phyloP scores from a whole-genome alignment of 331 rosid species.

The Malus hybrid region DNA sequence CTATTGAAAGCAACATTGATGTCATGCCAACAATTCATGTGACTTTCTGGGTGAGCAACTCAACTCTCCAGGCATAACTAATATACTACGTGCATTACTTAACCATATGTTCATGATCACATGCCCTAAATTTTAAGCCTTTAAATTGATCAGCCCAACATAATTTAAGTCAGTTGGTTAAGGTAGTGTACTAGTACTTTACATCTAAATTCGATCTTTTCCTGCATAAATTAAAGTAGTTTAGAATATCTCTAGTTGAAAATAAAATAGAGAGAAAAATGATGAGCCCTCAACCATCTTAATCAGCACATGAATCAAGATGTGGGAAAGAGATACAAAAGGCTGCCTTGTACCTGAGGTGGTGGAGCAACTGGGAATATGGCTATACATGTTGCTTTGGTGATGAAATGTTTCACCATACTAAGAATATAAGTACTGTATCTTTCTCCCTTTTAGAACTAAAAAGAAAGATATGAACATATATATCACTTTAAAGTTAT shows the following conservation, averaged over 20 bases:
- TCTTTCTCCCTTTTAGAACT: conserved; percentile 16
- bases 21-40: conserved; percentile 5
- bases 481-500: conserved; percentile 19
- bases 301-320: neutral
- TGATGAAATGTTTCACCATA: conserved; percentile 23
- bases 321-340: neutral
- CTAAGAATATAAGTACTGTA: neutral
- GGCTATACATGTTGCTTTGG: neutral
- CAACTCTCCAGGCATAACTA: neutral
- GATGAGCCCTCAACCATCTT: neutral
- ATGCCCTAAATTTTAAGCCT: neutral
- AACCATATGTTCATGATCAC: neutral
- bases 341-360: neutral
- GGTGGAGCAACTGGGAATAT: neutral
- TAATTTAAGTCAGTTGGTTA: too few species aligned
- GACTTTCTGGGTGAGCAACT: conserved; percentile 2
- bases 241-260: too few species aligned
- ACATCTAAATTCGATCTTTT: too few species aligned
- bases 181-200: too few species aligned
- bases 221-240: too few species aligned
- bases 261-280: too few species aligned
- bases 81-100: neutral
- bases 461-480: conserved; percentile 20
- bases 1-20: neutral
- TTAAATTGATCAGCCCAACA: neutral